Base-by-base conservation (phyloP, 1,139 yeast species). In the Geotrichum histeridarum region DNA sequence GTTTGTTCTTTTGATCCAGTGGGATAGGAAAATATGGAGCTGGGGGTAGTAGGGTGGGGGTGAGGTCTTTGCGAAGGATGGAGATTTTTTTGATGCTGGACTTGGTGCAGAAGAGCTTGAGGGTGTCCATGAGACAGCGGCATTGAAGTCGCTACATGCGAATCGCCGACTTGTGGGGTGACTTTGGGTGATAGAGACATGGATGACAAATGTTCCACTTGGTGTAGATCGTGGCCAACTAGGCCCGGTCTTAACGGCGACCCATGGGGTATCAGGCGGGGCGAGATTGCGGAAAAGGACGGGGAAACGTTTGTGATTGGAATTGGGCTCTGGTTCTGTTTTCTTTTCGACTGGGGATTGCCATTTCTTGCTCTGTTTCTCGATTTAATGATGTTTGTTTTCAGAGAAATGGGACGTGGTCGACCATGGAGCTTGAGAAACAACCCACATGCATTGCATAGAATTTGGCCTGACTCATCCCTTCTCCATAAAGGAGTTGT, bases 401-500 rank as follows among this genome's bases (percentile, higher is more conserved):
- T 90, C 63, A 90, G 74, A 42, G 94, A 83, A 56, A 89, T 89
- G 8, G 97, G 97, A 63, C 97, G 78, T 48, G 95, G 88, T 56
- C 95, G 80, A 22, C 96, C 96, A 66, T 90, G 97, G 48, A 90
- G 77, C 71, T 90, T 90, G 59, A 90, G 73, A 66, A 90, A 90
- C 53, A 90, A 74, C 0, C 97, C 97, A 73, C 97, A 90, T 1
- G 97, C 97, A 71, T 90, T 90, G 70, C 97, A 90, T 55, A 90
- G 76, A 22, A 90, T 95, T 62, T 89, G 94, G 12, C 97, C 97
- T 27, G 86, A 81, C 67, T 89, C 96, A 69, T 90, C 96, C 63
- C 97, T 76, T 68, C 97, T 78, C 97, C 97, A 90, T 30, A 90
- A 74, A 1, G 97, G 97, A 1, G 97, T 90, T 1, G 93, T 90